These are phyloP conservation scores for Fusarium subtropicale DNA, from an alignment of 2,329 filamentous ascomycete genomes.

Conservation along the genomic window DNA sequence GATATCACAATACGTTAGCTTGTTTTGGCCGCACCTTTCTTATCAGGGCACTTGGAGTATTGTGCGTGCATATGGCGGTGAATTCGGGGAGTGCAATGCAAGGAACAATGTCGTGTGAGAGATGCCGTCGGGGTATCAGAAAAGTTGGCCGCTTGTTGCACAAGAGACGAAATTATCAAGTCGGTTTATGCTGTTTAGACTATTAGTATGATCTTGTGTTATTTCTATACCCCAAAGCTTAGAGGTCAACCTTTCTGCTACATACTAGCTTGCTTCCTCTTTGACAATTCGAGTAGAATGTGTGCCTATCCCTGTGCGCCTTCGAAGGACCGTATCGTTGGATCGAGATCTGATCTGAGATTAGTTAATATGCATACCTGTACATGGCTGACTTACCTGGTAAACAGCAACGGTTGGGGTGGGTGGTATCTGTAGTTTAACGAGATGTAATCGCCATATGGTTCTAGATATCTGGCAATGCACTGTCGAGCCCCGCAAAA, in stretches of 20 bases:
- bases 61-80: constrained; percentile 26
- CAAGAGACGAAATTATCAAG: too few relatives aligned
- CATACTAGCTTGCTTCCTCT: background rate
- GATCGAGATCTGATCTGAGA: constrained; percentile 2
- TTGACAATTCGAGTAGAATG: background rate
- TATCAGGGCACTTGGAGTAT: constrained; percentile 3
- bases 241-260: too few relatives aligned
- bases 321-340: background rate
- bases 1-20: constrained; percentile 2
- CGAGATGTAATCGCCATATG: background rate
- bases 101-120: constrained; percentile 7
- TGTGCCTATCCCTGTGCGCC: background rate
- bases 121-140: background rate
- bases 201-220: too few relatives aligned
- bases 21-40: background rate
- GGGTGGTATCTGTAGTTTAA: background rate
- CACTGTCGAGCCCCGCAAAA: background rate
- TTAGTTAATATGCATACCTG: background rate
- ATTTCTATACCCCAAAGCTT: too few relatives aligned
- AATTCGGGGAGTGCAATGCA: constrained; percentile 6
- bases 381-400: background rate
- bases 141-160: too few relatives aligned
- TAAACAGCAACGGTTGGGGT: background rate
- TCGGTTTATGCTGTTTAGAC: too few relatives aligned
- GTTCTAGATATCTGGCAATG: background rate